Conservation (phyloP, 1,284 basidiomycete species). For the Erythrobasidium hasegawianum region DNA sequence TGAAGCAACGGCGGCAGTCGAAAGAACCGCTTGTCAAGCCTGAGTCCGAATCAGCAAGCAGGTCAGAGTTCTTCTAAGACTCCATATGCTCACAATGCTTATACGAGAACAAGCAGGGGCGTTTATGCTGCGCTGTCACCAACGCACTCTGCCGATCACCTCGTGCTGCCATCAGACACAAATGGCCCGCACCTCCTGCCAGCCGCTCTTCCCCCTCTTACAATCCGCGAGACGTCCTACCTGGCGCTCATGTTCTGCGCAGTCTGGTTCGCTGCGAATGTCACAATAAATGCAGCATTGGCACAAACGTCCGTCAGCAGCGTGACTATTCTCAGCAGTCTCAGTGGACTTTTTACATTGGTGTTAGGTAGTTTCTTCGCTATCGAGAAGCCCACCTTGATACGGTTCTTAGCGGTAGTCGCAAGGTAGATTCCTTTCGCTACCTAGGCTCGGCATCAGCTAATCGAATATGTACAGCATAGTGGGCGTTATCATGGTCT, state of each 20-base stretch:
- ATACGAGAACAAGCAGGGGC: too few relatives aligned
- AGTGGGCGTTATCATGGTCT: conserved; percentile 78
- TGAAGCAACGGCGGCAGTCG: background rate
- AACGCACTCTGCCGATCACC: conserved; percentile 3
- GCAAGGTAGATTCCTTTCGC: conserved; percentile 51
- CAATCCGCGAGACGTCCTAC: conserved; percentile 65
- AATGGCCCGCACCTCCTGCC: background rate
- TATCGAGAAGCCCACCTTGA: conserved; percentile 71
- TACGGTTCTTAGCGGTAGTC: conserved; percentile 75
- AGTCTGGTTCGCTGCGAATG: conserved; percentile 72
- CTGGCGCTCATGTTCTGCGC: conserved; percentile 70
- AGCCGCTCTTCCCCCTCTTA: conserved; percentile 54
- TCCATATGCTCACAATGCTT: too few relatives aligned
- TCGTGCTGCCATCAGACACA: background rate
- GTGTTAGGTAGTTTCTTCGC: conserved; percentile 75
- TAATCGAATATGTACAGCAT: conserved; percentile 58
- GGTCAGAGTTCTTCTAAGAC: background rate
- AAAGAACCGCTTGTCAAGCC: background rate
- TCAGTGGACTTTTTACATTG: conserved; percentile 91
- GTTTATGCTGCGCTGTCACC: background rate
- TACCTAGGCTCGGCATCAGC: conserved; percentile 1
- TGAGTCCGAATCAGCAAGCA: background rate
- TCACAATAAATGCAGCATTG: conserved; percentile 75
- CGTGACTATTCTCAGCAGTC: conserved; percentile 79
- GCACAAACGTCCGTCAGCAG: conserved; percentile 85